These are phyloP conservation scores for Naganishia sp. DNA, from an alignment of 1,284 basidiomycete species.

Conservation along the genomic window DNA sequence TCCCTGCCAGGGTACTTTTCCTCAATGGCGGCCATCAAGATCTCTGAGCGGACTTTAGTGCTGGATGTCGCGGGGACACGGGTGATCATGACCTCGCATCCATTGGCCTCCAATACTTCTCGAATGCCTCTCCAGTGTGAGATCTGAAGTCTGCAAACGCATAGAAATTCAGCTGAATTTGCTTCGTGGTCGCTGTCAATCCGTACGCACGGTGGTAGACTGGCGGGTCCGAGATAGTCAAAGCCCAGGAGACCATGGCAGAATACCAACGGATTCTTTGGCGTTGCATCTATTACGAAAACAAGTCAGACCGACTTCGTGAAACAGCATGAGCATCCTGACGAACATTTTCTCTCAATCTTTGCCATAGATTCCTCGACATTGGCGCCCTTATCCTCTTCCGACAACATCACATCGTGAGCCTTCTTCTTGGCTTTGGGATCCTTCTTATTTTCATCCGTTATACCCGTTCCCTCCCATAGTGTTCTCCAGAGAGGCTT, in stretches of 20 bases:
- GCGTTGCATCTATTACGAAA: conserved; percentile 59
- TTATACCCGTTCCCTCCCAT: conserved; percentile 26
- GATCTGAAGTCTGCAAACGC: conserved; percentile 75
- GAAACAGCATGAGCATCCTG: too few relatives aligned
- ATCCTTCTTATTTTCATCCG: conserved; percentile 25
- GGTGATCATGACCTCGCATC: conserved; percentile 86
- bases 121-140: conserved; percentile 93
- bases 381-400: conserved; percentile 60
- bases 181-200: neutral
- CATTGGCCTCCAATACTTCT: conserved; percentile 82
- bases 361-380: conserved; percentile 62
- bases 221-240: conserved; percentile 57
- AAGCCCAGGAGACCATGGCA: conserved; percentile 91
- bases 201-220: conserved; percentile 40
- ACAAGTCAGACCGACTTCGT: neutral
- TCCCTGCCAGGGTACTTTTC: conserved; percentile 74
- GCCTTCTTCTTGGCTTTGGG: conserved; percentile 55
- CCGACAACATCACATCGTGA: conserved; percentile 51
- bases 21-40: conserved; percentile 77
- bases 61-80: conserved; percentile 87
- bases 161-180: conserved; percentile 44
- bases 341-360: conserved; percentile 70
- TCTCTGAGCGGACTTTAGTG: conserved; percentile 80
- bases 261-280: conserved; percentile 82
- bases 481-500: conserved; percentile 30